Evolutionary conservation across 2,329 filamentous ascomycete species (phyloP).

Genomic region (Coleophoma cylindrospora): DNA sequence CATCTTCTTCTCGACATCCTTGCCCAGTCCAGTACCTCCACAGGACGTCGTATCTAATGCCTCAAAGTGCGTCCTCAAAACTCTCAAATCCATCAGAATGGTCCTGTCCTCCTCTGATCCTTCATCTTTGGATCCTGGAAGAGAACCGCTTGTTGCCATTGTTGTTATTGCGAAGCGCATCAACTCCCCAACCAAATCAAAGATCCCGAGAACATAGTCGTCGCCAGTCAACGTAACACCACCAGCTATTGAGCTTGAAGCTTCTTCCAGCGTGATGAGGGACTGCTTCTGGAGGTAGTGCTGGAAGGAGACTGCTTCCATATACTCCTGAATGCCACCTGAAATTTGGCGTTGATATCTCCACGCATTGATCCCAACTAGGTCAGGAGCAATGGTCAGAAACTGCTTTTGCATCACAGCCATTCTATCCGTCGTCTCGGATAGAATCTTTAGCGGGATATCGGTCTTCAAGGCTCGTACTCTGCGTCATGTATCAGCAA

Average conservation of each 20-base stretch:
- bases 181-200: slow-evolving; percentile 91
- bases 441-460: slow-evolving; percentile 63
- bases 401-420: slow-evolving; percentile 69
- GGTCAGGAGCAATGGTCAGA: slow-evolving; percentile 61
- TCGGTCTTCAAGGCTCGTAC: slow-evolving; percentile 57
- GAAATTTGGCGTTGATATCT: slow-evolving; percentile 78
- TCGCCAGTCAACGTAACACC: slow-evolving; percentile 66
- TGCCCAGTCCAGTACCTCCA: slow-evolving; percentile 46
- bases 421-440: slow-evolving; percentile 57
- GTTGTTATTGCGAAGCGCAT: slow-evolving; percentile 94
- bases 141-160: slow-evolving; percentile 60
- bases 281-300: slow-evolving; percentile 79
- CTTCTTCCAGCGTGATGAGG: slow-evolving; percentile 64
- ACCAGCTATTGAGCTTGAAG: slow-evolving; percentile 39
- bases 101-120: slow-evolving; percentile 38
- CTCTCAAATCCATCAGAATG: slow-evolving; percentile 76
- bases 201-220: slow-evolving; percentile 87
- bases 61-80: slow-evolving; percentile 72
- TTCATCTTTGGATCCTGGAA: slow-evolving; percentile 31
- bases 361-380: slow-evolving; percentile 73
- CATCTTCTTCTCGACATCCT: slow-evolving; percentile 73
- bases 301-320: slow-evolving; percentile 85
- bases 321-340: slow-evolving; percentile 82
- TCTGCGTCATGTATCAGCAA: slow-evolving; percentile 33
- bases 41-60: slow-evolving; percentile 53